phyloP scores from a whole-genome alignment of 1,139 yeast genomes.

The Saccharomyces pastorianus region DNA sequence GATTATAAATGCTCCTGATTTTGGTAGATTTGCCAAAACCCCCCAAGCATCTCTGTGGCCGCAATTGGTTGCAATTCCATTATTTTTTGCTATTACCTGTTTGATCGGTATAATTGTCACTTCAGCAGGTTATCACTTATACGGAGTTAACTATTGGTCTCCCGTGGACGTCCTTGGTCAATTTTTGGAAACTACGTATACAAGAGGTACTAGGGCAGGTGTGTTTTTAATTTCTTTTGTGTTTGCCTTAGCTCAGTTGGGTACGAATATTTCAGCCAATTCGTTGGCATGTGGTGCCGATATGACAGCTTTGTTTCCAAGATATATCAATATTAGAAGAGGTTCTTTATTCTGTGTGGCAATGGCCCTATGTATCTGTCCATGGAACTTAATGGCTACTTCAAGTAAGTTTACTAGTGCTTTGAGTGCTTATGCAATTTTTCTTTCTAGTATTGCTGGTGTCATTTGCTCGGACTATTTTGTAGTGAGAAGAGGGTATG shows the following conservation, averaged over 20 bases:
- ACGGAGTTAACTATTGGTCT: conserved; percentile 70
- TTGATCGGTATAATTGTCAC: conserved; percentile 80
- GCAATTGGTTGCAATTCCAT: conserved; percentile 58
- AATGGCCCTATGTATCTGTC: conserved; percentile 70
- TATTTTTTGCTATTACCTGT: conserved; percentile 70
- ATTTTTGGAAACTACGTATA: conserved; percentile 51
- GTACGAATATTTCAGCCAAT: conserved; percentile 84
- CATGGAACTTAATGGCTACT: conserved; percentile 76
- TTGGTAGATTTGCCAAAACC: conserved; percentile 69
- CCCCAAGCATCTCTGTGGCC: conserved; percentile 43
- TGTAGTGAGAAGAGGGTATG: conserved; percentile 62
- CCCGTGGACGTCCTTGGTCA: conserved; percentile 68
- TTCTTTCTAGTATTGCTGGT: conserved; percentile 80
- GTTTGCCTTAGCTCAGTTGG: conserved; percentile 77
- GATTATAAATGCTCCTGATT: conserved; percentile 83
- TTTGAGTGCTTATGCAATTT: conserved; percentile 76
- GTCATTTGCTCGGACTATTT: conserved; percentile 72
- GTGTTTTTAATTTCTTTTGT: conserved; percentile 70
- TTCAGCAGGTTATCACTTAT: conserved; percentile 64
- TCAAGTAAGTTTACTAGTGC: conserved; percentile 77
- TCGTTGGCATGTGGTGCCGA: conserved; percentile 87
- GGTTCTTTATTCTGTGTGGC: conserved; percentile 75
- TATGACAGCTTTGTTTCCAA: conserved; percentile 73
- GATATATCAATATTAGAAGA: conserved; percentile 73
- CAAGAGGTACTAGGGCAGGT: conserved; percentile 75